These are phyloP conservation scores for Blumeriella jaapii DNA, from an alignment of 2,329 filamentous ascomycete species.

Conservation along the genomic window DNA sequence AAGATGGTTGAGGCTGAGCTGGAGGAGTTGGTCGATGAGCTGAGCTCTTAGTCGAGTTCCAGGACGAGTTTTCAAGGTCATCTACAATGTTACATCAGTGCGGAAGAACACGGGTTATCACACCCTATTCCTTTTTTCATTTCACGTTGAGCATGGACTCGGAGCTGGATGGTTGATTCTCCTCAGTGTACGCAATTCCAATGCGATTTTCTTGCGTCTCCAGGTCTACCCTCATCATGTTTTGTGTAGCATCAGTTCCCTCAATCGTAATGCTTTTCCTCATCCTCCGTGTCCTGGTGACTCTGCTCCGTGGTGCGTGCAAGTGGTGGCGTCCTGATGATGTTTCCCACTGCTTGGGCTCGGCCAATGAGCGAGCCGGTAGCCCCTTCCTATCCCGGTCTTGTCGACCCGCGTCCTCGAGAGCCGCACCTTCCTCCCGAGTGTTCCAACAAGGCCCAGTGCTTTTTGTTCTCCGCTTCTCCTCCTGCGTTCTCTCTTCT, in stretches of 20 bases:
- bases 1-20: slow-evolving; percentile 50
- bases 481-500: slow-evolving; percentile 20
- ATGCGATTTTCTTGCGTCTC: slow-evolving; percentile 23
- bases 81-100: slow-evolving; percentile 16
- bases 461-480: neutral
- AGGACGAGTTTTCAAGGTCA: slow-evolving; percentile 9
- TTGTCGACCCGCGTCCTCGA: too few relatives aligned
- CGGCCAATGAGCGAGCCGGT: too few relatives aligned
- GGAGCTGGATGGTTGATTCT: slow-evolving; percentile 23
- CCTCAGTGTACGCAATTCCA: slow-evolving; percentile 23
- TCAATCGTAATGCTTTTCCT: slow-evolving; percentile 8
- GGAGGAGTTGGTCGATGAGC: slow-evolving; percentile 45
- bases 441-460: too few relatives aligned
- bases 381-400: too few relatives aligned
- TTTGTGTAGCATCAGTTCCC: slow-evolving; percentile 8
- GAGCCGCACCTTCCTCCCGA: too few relatives aligned
- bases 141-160: slow-evolving; percentile 22
- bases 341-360: too few relatives aligned
- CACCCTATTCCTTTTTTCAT: slow-evolving; percentile 15
- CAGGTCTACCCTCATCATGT: slow-evolving; percentile 1
- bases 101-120: slow-evolving; percentile 10
- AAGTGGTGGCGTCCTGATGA: too few relatives aligned
- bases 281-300: slow-evolving; percentile 8
- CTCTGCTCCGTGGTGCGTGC: too few relatives aligned
- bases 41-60: slow-evolving; percentile 20